Base-by-base conservation (phyloP, 2,329 filamentous ascomycete genomes). In the Ophiosphaerella korrae region DNA sequence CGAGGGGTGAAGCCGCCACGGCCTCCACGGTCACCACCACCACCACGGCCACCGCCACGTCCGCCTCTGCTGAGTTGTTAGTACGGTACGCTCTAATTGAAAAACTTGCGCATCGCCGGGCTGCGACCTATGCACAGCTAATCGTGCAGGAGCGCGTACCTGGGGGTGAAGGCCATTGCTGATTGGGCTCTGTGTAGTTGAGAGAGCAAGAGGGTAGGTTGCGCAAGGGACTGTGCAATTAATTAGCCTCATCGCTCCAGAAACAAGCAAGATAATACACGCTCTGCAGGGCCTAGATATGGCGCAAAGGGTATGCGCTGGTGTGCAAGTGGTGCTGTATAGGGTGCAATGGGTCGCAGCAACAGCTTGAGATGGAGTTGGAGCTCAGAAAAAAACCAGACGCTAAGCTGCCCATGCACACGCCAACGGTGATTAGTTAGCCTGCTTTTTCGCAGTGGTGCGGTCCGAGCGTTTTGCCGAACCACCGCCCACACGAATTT, bases 121-220 rank as follows among this genome's bases (percentile, higher is more conserved):
- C 9, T 39, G 21, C 2, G 34, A 32, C 14, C 3, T 7, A 18
- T 21, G 7, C 26, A 29, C 26, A 29, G 11, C 26, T 29, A 29
- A 16, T 16, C 8, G 26, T 7, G 18, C 14, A n/a, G 41, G 32
- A 23, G 11, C 12, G 48, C 63, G 53, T 66, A 66, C 63, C 63
- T 66, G 48, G 64, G 64, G 49, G 64, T 67, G 54, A 67, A 67
- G 48, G 64, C 61, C 64, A 67, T 67, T 64, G 60, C 57, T 59
- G 31, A 41, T 48, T 34, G 12, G 37, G 31, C 37, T 41, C 52
- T 42, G 42, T 38, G 21, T 42, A 50, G 23, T 32, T 33, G 48
- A 29, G 23, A 43, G 45, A 16, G 42, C 41, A 29, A 29, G 7
- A 23, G 29, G 48, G 39, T 51, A 39, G n/a, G 12, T 38, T 59